Base-by-base conservation (phyloP, 495 filamentous ascomycete genomes). In the Aspergillus heteromorphus region DNA sequence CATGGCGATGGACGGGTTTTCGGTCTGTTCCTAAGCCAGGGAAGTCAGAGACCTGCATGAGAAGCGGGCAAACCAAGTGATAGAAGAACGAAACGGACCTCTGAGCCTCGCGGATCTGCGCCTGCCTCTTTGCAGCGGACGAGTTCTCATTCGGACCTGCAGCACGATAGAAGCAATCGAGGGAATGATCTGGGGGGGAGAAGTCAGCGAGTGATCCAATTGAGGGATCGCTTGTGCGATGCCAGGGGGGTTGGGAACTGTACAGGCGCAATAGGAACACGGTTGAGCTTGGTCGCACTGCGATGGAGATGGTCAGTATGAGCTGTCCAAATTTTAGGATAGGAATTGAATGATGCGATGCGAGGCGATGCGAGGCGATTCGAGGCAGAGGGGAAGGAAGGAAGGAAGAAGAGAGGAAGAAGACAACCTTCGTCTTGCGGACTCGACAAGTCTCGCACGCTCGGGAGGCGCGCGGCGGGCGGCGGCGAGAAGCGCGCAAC, bases 211-310 rank as follows among this genome's bases (percentile, higher is more conserved):
- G 23, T 14, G 3, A n/a, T 23, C 21, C 27, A 14, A 29, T 23
- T 16, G 13, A 2, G 6, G n/a, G 36, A n/a, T n/a, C n/a, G n/a
- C n/a, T 41, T 11, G 40, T 9, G 3, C 14, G 8, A 7, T 4
- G 14, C 23, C 6, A 14, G 13, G 17, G 11, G n/a, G 57, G 18
- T 38, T 47, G 4, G n/a, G n/a, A n/a, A n/a, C n/a, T 52, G 14
- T 63, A 65, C 63, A 65, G 31, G 57, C 63, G 40, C 59, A 62
- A 53, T 65, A 65, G 10, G 60, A 65, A 38, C 63, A 63, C 9
- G 63, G 63, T 29, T 62, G 59, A 13, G 49, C 55, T 59, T 65
- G 63, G 31, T 66, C 63, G 43, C 63, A 63, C 57, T 66, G 29
- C 30, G 4, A 9, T 48, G 1, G 10, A 38, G 18, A 19, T 4